Percentiles rank a stretch among this genome's conserved stretches.
These are phyloP conservation scores for Thalassiosira profunda DNA, from an alignment of 108 stramenopile species.

Conservation along the genomic window DNA sequence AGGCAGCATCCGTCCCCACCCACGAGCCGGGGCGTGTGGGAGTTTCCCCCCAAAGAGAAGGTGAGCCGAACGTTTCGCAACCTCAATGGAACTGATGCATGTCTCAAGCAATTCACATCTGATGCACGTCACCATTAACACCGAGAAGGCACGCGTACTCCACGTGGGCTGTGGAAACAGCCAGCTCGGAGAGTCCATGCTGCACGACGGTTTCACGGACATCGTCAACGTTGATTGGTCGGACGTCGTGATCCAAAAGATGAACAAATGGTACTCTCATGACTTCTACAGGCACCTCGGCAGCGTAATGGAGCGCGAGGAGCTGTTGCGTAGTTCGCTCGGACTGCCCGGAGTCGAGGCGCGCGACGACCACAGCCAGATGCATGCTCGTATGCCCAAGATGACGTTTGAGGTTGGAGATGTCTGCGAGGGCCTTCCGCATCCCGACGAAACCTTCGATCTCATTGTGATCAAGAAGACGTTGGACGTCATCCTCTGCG, in stretches of 20 bases:
- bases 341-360: slow-evolving; percentile 6
- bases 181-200: slow-evolving; percentile 70
- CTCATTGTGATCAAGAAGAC: slow-evolving; percentile 87
- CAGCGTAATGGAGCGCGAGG: slow-evolving; percentile 16
- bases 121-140: no score
- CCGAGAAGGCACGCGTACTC: slow-evolving; percentile 56
- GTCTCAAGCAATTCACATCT: no score
- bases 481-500: slow-evolving; percentile 77
- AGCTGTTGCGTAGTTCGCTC: slow-evolving; percentile 9
- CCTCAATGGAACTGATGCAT: no score
- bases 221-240: slow-evolving; percentile 83
- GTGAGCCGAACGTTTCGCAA: no score
- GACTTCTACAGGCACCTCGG: slow-evolving; percentile 29
- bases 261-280: slow-evolving; percentile 56
- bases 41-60: no score
- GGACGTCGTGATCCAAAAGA: slow-evolving; percentile 70
- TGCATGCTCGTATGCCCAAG: slow-evolving; percentile 27
- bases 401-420: slow-evolving; percentile 79
- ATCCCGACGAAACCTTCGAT: slow-evolving; percentile 76
- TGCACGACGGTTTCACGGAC: slow-evolving; percentile 65
- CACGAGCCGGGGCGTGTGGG: no score
- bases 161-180: slow-evolving; percentile 74
- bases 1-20: no score
- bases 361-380: neutral
- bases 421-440: slow-evolving; percentile 65